Conservation (phyloP, 345 rosid species). For the Theobroma cacao region DNA sequence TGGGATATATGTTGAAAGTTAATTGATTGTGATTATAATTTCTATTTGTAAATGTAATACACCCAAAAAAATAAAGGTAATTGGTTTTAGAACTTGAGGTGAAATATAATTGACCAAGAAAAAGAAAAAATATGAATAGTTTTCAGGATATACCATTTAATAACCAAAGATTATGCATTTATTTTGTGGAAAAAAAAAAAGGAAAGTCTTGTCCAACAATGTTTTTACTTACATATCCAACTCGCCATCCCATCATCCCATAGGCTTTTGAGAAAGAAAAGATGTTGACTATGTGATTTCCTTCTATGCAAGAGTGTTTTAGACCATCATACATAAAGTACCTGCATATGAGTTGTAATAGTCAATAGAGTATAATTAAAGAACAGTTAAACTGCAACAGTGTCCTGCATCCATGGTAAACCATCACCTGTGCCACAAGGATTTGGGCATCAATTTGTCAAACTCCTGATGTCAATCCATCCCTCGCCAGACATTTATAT, state of each 20-base stretch:
- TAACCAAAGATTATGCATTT: background rate
- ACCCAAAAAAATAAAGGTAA: background rate
- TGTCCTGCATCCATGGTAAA: background rate
- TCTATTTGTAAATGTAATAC: background rate
- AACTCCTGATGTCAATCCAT: background rate
- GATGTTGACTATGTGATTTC: slow-evolving; percentile 84
- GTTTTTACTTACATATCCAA: slow-evolving; percentile 79
- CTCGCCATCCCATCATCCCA: slow-evolving; percentile 99
- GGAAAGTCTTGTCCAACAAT: background rate
- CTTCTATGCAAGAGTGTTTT: slow-evolving; percentile 85
- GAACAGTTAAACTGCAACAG: background rate
- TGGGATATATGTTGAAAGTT: background rate
- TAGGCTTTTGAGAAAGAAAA: slow-evolving; percentile 98
- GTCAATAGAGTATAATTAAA: background rate
- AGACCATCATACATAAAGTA: slow-evolving; percentile 93
- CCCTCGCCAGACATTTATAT: background rate
- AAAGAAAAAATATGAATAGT: background rate
- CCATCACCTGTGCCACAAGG: background rate
- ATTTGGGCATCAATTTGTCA: background rate
- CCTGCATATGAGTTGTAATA: slow-evolving; percentile 41
- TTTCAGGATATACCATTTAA: background rate
- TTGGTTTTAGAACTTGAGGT: background rate
- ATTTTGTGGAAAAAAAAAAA: background rate
- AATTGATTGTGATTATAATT: background rate
- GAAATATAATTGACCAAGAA: background rate